Conservation (phyloP, 2,329 filamentous ascomycete species). For the Alternaria burnsii region DNA sequence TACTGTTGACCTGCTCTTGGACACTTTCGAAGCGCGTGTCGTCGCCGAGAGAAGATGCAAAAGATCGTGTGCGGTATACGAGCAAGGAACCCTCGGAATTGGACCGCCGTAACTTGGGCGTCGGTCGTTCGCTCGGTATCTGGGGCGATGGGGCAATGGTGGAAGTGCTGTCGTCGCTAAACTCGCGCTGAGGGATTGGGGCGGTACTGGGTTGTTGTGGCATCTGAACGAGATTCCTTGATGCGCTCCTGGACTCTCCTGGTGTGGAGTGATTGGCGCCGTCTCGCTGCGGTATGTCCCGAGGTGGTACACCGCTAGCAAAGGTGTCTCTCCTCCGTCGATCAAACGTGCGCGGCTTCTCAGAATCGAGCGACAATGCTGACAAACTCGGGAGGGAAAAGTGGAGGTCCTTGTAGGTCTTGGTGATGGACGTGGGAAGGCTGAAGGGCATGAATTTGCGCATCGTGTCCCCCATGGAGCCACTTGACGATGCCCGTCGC, state of each 20-base stretch:
- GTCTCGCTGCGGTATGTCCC: constrained; percentile 34
- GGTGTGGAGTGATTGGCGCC: constrained; percentile 24
- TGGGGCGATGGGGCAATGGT: constrained; percentile 23
- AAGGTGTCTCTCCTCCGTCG: constrained; percentile 30
- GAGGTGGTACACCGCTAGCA: constrained; percentile 8
- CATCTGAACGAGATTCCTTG: constrained; percentile 10
- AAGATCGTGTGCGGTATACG: constrained; percentile 77
- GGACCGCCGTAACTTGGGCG: constrained; percentile 62
- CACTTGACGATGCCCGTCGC: constrained; percentile 52
- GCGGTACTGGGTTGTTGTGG: constrained; percentile 25
- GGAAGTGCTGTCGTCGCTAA: constrained; percentile 28
- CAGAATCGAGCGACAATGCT: constrained; percentile 36
- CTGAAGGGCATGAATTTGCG: constrained; percentile 50
- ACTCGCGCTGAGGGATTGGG: constrained; percentile 28
- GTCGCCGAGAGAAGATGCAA: constrained; percentile 84
- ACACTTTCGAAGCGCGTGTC: constrained; percentile 82
- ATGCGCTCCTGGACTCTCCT: constrained; percentile 14
- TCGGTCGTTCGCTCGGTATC: constrained; percentile 25
- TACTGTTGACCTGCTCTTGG: constrained; percentile 84
- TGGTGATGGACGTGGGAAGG: constrained; percentile 47
- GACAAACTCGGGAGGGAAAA: constrained; percentile 49
- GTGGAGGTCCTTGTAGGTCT: constrained; percentile 47
- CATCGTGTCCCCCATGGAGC: constrained; percentile 43
- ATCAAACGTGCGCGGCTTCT: constrained; percentile 13
- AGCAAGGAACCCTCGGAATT: constrained; percentile 80